Base-by-base conservation (phyloP, 1,284 basidiomycete species). In the Malassezia slooffiae region DNA sequence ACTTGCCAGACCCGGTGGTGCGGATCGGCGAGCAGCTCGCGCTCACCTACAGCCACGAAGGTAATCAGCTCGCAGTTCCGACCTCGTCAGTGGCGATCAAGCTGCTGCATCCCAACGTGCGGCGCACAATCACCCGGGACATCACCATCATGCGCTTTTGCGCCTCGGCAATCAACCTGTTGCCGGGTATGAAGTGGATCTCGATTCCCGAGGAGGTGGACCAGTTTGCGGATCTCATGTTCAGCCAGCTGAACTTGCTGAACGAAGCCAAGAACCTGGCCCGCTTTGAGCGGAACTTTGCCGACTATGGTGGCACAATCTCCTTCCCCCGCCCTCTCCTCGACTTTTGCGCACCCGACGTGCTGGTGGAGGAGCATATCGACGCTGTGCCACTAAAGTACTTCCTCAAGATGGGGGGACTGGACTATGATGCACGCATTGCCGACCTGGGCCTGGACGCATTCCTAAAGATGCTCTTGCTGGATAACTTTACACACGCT, bases 171-270 rank as follows among this genome's bases (percentile, higher is more conserved):
- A 76, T 97, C 57, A 80, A 86, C 43, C 45, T 82, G 15, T 71
- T 97, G 43, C 93, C 93, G 0, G 88, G 89, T 12, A 88, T 95
- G 79, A 77, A 90, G 57, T 99, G 93, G 93, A 72, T 99, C 28
- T 93, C 88, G 9, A 77, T 99, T 10, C 87, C 89, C 0, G 88
- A 97, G 62, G 93, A 99, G 70, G 91, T 96, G 4, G 74, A 79
- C 10, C 87, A 91, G 0, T 99, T 99, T 68, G 85, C 90, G 3
- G 73, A 77, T n/a, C 91, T 99, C 86, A 99, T 99, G 93, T 79
- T 81, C 62, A 83, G 81, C 58, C 93, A 99, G 71, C 76, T 97
- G 28, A 87, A 97, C 70, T 72, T 99, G 40, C 77, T 87, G 21
- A 79, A 85, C 56, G 93, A 99, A 70, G 89, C 85, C 0, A 77